These are phyloP conservation scores for Cryptococcus hybrid DNA, from an alignment of 1,284 basidiomycete genomes.

Conservation along the genomic window DNA sequence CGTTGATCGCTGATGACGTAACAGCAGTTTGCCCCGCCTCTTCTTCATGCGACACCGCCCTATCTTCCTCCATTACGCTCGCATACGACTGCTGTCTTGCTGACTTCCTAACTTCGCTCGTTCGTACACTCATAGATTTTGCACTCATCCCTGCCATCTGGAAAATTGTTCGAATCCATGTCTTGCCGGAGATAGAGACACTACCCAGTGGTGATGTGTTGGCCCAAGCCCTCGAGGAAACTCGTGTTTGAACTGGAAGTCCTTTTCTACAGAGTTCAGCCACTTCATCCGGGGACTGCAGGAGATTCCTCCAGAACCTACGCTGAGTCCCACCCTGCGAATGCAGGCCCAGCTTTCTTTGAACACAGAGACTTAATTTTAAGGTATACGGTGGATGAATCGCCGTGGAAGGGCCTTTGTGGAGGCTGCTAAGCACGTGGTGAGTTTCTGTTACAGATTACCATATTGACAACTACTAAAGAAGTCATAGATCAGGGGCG, in stretches of 20 bases:
- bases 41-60: constrained; percentile 32
- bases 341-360: neutral
- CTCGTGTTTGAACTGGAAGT: constrained; percentile 26
- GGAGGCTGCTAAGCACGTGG: constrained; percentile 10
- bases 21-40: constrained; percentile 29
- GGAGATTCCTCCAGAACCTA: constrained; percentile 15
- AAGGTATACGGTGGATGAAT: constrained; percentile 3
- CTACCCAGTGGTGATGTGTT: constrained; percentile 18
- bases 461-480: neutral
- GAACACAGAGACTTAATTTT: neutral
- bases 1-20: neutral
- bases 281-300: neutral
- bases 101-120: constrained; percentile 23
- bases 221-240: constrained; percentile 6
- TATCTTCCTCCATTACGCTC: constrained; percentile 26
- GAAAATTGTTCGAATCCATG: constrained; percentile 4
- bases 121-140: constrained; percentile 7
- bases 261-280: constrained; percentile 1
- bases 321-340: constrained; percentile 1
- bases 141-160: constrained; percentile 12
- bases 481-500: constrained; percentile 1
- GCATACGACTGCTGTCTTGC: constrained; percentile 16
- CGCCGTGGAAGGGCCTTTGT: constrained; percentile 8
- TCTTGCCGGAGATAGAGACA: constrained; percentile 16
- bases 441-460: constrained; percentile 2